Conservation (phyloP, 768 basidiomycete genomes). For the Pilatotrama ljubarskyi region DNA sequence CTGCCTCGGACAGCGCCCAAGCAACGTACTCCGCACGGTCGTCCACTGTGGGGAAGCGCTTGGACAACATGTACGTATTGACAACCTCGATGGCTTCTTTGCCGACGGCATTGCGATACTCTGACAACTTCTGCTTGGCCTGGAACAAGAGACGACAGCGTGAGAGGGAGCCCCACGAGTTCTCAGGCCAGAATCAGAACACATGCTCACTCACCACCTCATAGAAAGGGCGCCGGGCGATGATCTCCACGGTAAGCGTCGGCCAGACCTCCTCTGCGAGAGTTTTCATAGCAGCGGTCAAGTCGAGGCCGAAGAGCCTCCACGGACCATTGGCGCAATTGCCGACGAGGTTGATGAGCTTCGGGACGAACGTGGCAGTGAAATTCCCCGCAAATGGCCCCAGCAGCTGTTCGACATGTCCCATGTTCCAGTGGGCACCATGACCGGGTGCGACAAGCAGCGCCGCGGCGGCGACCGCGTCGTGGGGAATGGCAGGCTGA, state of each 20-base stretch:
- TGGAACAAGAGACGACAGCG: no score
- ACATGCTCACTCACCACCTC: background rate
- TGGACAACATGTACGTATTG: background rate
- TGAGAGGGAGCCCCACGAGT: no score
- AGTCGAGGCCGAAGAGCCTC: background rate
- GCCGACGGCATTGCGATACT: background rate
- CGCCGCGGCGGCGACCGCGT: no score
- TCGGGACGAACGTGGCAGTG: background rate
- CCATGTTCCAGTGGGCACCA: background rate
- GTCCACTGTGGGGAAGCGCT: background rate
- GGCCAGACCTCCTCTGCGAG: background rate
- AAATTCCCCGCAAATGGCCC: background rate
- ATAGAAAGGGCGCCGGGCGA: background rate
- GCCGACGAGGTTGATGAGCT: background rate
- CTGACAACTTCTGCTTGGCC: background rate
- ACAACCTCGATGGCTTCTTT: background rate
- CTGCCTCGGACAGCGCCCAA: background rate
- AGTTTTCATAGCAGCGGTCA: background rate
- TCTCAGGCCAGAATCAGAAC: no score
- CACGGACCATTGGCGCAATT: background rate
- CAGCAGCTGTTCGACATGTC: background rate
- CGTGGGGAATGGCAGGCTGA: no score
- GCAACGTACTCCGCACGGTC: background rate
- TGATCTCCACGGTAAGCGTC: background rate
- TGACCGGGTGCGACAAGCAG: background rate